Evolutionary conservation across 2,329 filamentous ascomycete species (phyloP).

Genomic region (Epichloe festucae): DNA sequence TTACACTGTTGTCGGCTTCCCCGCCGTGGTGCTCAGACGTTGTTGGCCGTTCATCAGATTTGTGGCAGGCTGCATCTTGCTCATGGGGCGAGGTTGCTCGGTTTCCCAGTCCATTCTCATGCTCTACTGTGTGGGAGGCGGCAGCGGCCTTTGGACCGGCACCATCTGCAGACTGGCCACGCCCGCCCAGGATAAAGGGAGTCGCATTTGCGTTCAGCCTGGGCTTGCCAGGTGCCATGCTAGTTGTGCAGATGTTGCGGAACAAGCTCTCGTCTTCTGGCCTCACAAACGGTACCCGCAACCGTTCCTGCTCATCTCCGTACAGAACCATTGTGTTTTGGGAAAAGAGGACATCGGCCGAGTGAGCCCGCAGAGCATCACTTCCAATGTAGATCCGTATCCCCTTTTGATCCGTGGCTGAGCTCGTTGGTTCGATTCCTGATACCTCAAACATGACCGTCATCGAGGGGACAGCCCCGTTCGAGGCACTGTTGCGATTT

Average conservation of each 20-base stretch:
- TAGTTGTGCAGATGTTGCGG: slow-evolving; percentile 58
- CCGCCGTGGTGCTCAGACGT: slow-evolving; percentile 30
- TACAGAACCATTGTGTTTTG: slow-evolving; percentile 81
- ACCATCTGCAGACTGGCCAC: slow-evolving; percentile 14
- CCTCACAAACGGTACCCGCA: slow-evolving; percentile 82
- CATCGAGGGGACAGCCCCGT: slow-evolving; percentile 59
- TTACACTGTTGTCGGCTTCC: slow-evolving; percentile 27
- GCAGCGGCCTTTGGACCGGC: background rate
- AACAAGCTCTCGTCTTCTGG: slow-evolving; percentile 78
- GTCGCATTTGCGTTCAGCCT: slow-evolving; percentile 43
- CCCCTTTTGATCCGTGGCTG: slow-evolving; percentile 32
- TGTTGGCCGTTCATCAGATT: slow-evolving; percentile 21
- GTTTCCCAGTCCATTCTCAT: slow-evolving; percentile 14
- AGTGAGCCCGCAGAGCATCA: slow-evolving; percentile 73
- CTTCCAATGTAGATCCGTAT: slow-evolving; percentile 86
- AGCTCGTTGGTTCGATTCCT: slow-evolving; percentile 34
- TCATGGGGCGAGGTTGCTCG: slow-evolving; percentile 24
- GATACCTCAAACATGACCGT: slow-evolving; percentile 66
- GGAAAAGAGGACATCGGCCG: slow-evolving; percentile 83
- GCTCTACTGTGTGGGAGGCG: slow-evolving; percentile 5
- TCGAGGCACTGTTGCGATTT: slow-evolving; percentile 59
- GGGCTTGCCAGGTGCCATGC: slow-evolving; percentile 38
- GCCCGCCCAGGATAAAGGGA: slow-evolving; percentile 27
- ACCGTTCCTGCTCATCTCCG: slow-evolving; percentile 72
- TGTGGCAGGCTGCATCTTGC: slow-evolving; percentile 21